phyloP scores from a whole-genome alignment of 768 basidiomycete genomes.

The Pseudohyphozyma bogoriensis region DNA sequence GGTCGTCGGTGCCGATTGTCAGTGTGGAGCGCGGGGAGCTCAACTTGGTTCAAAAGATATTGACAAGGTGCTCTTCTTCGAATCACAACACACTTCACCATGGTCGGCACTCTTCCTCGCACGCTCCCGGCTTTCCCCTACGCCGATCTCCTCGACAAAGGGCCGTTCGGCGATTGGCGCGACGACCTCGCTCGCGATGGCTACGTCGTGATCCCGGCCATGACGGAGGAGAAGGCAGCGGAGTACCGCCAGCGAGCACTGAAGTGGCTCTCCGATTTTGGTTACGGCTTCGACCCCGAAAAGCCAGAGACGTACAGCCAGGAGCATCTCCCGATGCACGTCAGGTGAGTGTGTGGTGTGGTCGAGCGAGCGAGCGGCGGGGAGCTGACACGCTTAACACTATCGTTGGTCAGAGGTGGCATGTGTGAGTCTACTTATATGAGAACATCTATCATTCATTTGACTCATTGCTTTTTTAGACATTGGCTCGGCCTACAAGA shows the following conservation, averaged over 20 bases:
- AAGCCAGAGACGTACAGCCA: constrained; percentile 22
- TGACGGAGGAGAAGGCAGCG: constrained; percentile 29
- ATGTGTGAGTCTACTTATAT: constrained; percentile 9
- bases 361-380: too few species aligned
- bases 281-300: constrained; percentile 13
- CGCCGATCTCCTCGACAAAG: constrained; percentile 10
- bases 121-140: constrained; percentile 10
- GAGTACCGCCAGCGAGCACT: constrained; percentile 26
- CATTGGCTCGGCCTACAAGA: constrained; percentile 24
- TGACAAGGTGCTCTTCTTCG: too few species aligned
- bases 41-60: too few species aligned
- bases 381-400: too few species aligned
- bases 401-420: too few species aligned
- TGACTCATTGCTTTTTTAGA: too few species aligned
- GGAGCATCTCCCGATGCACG: background rate
- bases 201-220: constrained; percentile 32
- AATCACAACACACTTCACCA: too few species aligned
- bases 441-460: constrained; percentile 16
- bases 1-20: too few species aligned
- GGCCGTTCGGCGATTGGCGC: constrained; percentile 18
- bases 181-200: constrained; percentile 22
- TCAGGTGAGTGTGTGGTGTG: constrained; percentile 30
- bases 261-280: constrained; percentile 21
- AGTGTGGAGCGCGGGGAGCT: too few species aligned
- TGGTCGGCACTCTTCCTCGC: too few species aligned